These are phyloP conservation scores for Pleoardoris graminearum DNA, from an alignment of 2,329 filamentous ascomycete genomes.

Conservation along the genomic window DNA sequence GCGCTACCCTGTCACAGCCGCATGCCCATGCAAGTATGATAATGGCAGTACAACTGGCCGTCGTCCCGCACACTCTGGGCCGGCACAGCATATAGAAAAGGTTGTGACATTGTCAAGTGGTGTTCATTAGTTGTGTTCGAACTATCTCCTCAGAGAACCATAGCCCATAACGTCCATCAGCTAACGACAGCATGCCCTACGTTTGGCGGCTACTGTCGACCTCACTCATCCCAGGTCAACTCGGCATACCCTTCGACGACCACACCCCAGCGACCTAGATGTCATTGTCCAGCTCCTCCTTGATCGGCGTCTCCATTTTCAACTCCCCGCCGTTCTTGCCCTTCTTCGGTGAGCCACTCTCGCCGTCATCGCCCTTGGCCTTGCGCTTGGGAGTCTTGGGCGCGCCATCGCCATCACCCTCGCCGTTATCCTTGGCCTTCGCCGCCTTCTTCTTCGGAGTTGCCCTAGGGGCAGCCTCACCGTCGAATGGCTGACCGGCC, in stretches of 20 bases:
- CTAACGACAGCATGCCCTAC: no score
- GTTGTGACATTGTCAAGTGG: no score
- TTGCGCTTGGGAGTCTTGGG: not conserved
- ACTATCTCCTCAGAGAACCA: no score
- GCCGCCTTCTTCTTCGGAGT: conserved; percentile 25
- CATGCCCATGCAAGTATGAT: no score
- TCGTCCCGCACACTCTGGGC: not conserved
- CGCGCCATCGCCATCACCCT: not conserved
- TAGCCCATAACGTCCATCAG: no score
- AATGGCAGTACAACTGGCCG: no score
- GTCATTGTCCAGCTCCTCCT: not conserved
- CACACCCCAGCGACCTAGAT: not conserved
- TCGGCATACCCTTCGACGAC: no score
- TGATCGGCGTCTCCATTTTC: not conserved
- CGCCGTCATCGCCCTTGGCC: not conserved
- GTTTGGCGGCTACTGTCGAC: no score
- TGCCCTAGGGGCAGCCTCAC: conserved; percentile 7
- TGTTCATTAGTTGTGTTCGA: no score
- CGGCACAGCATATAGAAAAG: no score
- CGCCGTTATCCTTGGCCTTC: conserved; percentile 12
- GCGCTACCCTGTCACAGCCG: not conserved
- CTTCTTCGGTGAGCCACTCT: not conserved
- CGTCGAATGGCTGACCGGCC: conserved; percentile 13
- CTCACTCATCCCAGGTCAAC: not conserved
- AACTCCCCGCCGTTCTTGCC: not conserved